Percentiles rank a stretch among this genome's conserved stretches.
Evolutionary conservation across 768 basidiomycete genomes (phyloP).

Genomic region (Trametes cubensis): DNA sequence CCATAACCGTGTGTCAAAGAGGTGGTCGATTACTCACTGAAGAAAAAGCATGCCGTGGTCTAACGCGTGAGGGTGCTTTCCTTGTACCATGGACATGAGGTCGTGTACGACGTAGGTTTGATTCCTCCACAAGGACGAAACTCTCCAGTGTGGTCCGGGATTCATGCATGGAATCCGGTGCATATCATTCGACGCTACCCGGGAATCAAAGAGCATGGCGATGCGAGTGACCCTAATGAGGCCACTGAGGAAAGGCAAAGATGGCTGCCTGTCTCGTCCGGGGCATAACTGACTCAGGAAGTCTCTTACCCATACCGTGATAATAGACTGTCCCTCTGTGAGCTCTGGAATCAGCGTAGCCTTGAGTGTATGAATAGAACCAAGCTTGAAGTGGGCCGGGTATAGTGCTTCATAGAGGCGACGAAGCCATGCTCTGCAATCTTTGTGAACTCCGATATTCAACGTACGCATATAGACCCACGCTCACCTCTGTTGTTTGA

Average conservation of each 20-base stretch:
- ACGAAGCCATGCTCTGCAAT: slow-evolving; percentile 47
- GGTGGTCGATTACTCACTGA: no score
- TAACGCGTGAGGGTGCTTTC: no score
- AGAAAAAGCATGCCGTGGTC: no score
- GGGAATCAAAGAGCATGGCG: slow-evolving; percentile 43
- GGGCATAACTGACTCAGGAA: slow-evolving; percentile 40
- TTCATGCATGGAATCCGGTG: slow-evolving; percentile 33
- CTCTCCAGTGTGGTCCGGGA: background rate
- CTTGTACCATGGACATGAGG: no score
- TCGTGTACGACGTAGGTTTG: no score
- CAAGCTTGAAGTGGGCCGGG: slow-evolving; percentile 50
- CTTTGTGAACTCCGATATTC: no score
- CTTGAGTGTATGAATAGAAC: slow-evolving; percentile 43
- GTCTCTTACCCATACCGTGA: slow-evolving; percentile 51
- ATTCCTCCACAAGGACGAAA: no score
- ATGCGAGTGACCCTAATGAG: slow-evolving; percentile 43
- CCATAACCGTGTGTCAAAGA: no score
- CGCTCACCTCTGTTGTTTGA: slow-evolving; percentile 10
- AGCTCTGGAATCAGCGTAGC: slow-evolving; percentile 43
- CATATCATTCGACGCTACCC: slow-evolving; percentile 40
- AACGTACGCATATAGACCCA: no score
- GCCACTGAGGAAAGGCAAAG: slow-evolving; percentile 41
- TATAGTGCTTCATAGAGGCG: slow-evolving; percentile 53
- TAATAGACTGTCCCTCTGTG: slow-evolving; percentile 37
- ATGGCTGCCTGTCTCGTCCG: background rate